Base-by-base conservation (phyloP, 2,329 filamentous ascomycete species). In the Colletotrichum endophyticum region DNA sequence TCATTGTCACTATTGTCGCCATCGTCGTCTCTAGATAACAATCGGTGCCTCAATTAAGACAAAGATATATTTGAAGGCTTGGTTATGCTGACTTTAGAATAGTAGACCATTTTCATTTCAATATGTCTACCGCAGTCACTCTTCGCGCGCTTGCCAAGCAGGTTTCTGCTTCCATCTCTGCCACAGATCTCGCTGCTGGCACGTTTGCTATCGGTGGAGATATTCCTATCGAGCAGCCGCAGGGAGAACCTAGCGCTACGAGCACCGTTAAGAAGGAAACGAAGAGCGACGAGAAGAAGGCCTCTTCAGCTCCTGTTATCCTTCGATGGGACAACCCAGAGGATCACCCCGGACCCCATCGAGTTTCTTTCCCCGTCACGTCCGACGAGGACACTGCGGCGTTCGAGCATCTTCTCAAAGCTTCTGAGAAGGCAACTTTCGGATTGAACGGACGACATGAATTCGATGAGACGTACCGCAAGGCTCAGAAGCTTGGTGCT, bases 401-500 rank as follows among this genome's bases (percentile, higher is more conserved):
- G 11, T 67, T 67, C 19, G 44, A 30, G 2, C 64, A 56, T 13
- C 44, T 67, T 12, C 39, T 67, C 1, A 8, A 34, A 15, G 64
- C 11, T 22, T 32, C 44, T 7, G 39, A 67, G n/a, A 44, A 44
- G 25, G 64, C 64, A 1, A 88, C 85, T 1, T 91, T 91, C 78
- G 90, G 90, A 0, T 77, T 79, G 8, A 83, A 83, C 0, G 83
- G 84, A 3, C 39, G 89, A n/a, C 85, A 91, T 72, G 84, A 92
- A 0, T 80, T 87, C 3, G 90, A 92, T 73, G 87, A 89, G 71
- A 80, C 81, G 0, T 91, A 92, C 73, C 86, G 91, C 22, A 89
- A 88, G 73, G 91, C 90, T 1, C 80, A 82, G 1, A 89, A 91
- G 79, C 79, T 93, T n/a, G 87, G 91, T n/a, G 75, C 80, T 0